Conservation (phyloP, 306 rosid genomes). For the Spatholobus suberectus region DNA sequence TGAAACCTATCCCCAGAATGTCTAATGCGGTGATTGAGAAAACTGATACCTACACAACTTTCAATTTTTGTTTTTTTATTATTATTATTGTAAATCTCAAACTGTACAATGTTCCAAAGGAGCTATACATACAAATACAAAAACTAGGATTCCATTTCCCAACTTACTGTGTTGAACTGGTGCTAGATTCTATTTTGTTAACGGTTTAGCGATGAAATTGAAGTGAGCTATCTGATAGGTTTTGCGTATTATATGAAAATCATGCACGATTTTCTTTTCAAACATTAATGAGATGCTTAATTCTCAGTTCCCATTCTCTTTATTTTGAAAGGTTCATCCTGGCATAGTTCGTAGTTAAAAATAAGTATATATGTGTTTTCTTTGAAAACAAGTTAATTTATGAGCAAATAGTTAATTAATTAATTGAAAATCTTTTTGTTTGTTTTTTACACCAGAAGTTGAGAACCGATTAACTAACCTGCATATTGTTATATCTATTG, state of each 20-base stretch:
- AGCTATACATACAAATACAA: not conserved
- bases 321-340: not conserved
- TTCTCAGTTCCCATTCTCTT: not conserved
- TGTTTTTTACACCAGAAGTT: not conserved
- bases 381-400: conserved; percentile 1
- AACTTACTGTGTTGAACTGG: conserved; percentile 11
- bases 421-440: not conserved
- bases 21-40: not conserved
- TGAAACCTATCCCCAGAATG: conserved; percentile 5
- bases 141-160: not conserved
- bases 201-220: not conserved
- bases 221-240: not conserved
- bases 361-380: not conserved
- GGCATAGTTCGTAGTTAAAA: not conserved
- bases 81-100: not conserved
- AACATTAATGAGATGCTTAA: not conserved
- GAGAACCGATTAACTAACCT: conserved; percentile 62
- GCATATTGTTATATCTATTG: conserved; percentile 97
- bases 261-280: conserved; percentile 5
- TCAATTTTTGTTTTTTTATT: not conserved
- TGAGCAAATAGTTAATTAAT: not conserved
- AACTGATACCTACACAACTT: conserved; percentile 14
- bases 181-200: not conserved
- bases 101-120: not conserved
- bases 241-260: not conserved